These are phyloP conservation scores for Gloeophyllum trabeum DNA, from an alignment of 768 basidiomycete species.

Conservation along the genomic window DNA sequence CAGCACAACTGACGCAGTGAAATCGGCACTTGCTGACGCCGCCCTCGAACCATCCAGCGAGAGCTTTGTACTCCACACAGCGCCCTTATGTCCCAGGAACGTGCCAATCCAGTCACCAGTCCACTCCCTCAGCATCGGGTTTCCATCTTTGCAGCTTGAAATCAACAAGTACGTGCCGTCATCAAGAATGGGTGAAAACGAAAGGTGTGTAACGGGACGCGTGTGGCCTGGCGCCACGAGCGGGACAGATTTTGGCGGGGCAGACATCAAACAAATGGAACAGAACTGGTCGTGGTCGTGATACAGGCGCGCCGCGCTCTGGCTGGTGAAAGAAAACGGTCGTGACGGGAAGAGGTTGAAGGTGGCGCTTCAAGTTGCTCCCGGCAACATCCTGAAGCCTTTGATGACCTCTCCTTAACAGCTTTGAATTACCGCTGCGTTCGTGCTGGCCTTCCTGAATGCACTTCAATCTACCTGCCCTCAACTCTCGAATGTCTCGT, in stretches of 20 bases:
- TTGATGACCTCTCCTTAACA: no score
- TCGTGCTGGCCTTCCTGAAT: no score
- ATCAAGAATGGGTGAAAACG: conserved; percentile 78
- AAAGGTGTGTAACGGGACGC: conserved; percentile 85
- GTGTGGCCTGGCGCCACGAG: conserved; percentile 83
- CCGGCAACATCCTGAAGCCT: no score
- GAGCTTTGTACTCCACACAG: conserved; percentile 94
- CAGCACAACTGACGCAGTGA: conserved; percentile 79
- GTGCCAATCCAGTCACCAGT: conserved; percentile 98
- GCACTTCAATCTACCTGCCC: no score
- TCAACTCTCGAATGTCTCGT: no score
- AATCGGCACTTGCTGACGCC: conserved; percentile 91
- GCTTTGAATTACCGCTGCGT: no score
- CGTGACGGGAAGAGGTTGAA: no score
- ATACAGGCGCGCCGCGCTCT: conserved; percentile 40
- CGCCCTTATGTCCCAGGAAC: conserved; percentile 84
- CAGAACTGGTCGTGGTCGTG: conserved; percentile 7
- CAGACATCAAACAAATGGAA: conserved; percentile 37
- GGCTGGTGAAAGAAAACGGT: no score
- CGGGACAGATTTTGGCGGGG: conserved; percentile 56
- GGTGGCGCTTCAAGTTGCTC: no score
- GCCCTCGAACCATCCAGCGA: conserved; percentile 78
- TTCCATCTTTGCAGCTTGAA: conserved; percentile 98
- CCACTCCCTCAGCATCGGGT: conserved; percentile 95
- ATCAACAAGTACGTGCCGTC: conserved; percentile 85